A percentile compares a stretch with the other conserved stretches of the same genome.
Evolutionary conservation across 2,329 filamentous ascomycete species (phyloP).

Genomic region (Nectriaceae sp.): DNA sequence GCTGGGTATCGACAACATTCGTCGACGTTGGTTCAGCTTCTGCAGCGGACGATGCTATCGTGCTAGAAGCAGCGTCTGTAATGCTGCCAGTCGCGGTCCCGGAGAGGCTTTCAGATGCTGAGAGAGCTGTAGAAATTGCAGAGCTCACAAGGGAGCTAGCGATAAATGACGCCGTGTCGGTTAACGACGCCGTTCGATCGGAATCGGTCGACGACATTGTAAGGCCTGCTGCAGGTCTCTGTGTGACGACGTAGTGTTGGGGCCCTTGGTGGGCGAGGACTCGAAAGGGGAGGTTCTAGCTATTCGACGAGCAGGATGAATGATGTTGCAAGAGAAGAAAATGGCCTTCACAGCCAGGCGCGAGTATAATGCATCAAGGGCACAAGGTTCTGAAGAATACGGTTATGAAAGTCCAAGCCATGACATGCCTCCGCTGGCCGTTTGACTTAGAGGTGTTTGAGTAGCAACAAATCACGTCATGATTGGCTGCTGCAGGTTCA

Average conservation of each 20-base stretch:
- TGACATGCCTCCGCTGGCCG: conserved; percentile 6
- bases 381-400: background rate
- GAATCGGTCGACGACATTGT: conserved; percentile 12
- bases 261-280: conserved; percentile 17
- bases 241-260: background rate
- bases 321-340: conserved; percentile 1
- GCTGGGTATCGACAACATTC: background rate
- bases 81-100: conserved; percentile 1
- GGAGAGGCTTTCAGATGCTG: conserved; percentile 12
- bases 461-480: conserved; percentile 1
- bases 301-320: conserved; percentile 1
- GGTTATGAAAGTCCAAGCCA: conserved; percentile 4
- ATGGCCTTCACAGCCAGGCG: conserved; percentile 8
- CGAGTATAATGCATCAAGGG: conserved; percentile 1
- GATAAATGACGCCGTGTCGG: conserved; percentile 19
- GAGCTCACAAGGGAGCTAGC: conserved; percentile 15
- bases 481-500: conserved; percentile 7
- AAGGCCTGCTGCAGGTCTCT: conserved; percentile 1
- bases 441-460: conserved; percentile 20
- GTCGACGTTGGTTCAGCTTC: background rate
- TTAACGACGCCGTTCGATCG: conserved; percentile 18
- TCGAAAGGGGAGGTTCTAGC: background rate
- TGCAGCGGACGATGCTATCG: conserved; percentile 3
- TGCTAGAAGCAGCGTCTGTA: conserved; percentile 3
- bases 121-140: conserved; percentile 12